These are phyloP conservation scores for Pythium oligandrum DNA, from an alignment of 352 stramenopile species.

Conservation along the genomic window DNA sequence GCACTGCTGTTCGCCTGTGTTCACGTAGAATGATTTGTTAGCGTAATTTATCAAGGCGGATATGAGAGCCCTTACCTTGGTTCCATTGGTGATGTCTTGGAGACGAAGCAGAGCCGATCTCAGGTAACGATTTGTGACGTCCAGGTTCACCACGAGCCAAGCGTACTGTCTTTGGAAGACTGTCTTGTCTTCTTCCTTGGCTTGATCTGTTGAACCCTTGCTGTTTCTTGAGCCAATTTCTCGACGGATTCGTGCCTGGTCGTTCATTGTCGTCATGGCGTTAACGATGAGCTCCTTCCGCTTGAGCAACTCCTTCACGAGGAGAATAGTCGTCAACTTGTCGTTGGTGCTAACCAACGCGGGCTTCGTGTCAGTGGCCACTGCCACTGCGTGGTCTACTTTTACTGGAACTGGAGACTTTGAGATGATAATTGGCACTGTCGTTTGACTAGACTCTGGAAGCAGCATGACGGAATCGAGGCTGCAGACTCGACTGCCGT, in stretches of 20 bases:
- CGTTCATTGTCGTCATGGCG: conserved; percentile 44
- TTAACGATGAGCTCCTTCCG: conserved; percentile 66
- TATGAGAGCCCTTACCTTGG: conserved; percentile 7
- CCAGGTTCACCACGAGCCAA: conserved; percentile 64
- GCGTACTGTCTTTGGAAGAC: conserved; percentile 53
- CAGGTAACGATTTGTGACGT: conserved; percentile 57
- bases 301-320: conserved; percentile 60
- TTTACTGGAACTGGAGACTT: neutral
- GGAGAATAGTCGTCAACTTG: conserved; percentile 34
- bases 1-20: too few species aligned
- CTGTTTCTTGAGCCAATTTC: conserved; percentile 9
- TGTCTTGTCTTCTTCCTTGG: conserved; percentile 18
- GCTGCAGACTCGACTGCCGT: conserved; percentile 29
- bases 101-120: conserved; percentile 50
- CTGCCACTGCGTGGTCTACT: neutral
- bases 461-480: conserved; percentile 60
- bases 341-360: conserved; percentile 8
- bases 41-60: too few species aligned
- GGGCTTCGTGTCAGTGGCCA: neutral
- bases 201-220: conserved; percentile 7
- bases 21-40: too few species aligned
- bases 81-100: conserved; percentile 25
- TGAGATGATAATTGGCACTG: too few species aligned
- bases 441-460: neutral
- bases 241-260: conserved; percentile 18